Evolutionary conservation across 768 basidiomycete species (phyloP).

Genomic region (Gymnopilus junonius): DNA sequence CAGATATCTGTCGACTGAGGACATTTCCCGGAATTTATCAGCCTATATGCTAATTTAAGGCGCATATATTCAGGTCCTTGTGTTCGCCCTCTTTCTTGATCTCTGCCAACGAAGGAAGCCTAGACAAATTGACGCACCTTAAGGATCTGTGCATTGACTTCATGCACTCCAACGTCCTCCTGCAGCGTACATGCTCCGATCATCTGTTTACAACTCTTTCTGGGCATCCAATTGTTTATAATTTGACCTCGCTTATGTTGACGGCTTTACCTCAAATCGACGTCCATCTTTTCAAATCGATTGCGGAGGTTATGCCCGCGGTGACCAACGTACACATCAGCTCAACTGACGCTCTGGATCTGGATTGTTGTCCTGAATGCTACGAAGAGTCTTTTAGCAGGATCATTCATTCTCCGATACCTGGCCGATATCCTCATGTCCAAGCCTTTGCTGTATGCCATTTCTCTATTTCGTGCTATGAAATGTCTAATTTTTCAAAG

Average conservation of each 20-base stretch:
- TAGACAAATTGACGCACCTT: slow-evolving; percentile 39
- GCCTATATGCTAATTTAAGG: slow-evolving; percentile 1
- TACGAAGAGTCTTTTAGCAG: slow-evolving; percentile 62
- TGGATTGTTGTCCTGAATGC: slow-evolving; percentile 65
- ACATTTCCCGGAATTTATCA: neutral
- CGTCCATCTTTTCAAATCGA: slow-evolving; percentile 44
- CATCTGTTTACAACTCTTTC: slow-evolving; percentile 36
- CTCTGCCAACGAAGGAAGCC: slow-evolving; percentile 23
- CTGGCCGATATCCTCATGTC: slow-evolving; percentile 47
- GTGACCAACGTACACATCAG: slow-evolving; percentile 57
- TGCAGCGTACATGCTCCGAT: slow-evolving; percentile 43
- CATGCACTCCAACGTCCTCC: slow-evolving; percentile 43
- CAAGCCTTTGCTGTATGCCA: slow-evolving; percentile 56
- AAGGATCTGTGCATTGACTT: slow-evolving; percentile 46
- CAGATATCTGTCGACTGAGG: neutral
- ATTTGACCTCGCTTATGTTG: slow-evolving; percentile 53
- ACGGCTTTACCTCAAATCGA: slow-evolving; percentile 64
- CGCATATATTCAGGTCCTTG: slow-evolving; percentile 35
- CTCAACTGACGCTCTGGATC: slow-evolving; percentile 61
- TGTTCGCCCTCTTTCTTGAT: slow-evolving; percentile 35
- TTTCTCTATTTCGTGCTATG: slow-evolving; percentile 1
- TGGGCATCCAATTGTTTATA: slow-evolving; percentile 34
- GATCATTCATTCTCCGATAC: slow-evolving; percentile 66
- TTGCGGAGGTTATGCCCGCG: slow-evolving; percentile 50
- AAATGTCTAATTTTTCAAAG: slow-evolving; percentile 5